Base-by-base conservation (phyloP, 371 early-diverging fungal species). In the Apophysomyces elegans region DNA sequence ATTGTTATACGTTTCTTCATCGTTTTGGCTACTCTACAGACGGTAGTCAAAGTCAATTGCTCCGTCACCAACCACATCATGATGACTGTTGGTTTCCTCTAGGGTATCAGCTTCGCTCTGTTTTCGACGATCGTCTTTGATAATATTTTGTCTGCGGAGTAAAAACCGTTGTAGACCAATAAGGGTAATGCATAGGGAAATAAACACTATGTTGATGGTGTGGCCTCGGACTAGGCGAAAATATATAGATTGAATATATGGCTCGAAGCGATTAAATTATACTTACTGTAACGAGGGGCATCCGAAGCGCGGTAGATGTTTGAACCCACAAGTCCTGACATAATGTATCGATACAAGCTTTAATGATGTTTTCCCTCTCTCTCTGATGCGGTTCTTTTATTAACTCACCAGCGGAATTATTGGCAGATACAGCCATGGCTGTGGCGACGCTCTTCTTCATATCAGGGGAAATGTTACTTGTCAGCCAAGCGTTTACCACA, bases 401-500 rank as follows among this genome's bases (percentile, higher is more conserved):
- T 13, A 13, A 37, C 43, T 60, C 37, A 45, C 80, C 81, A 16
- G 81, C 77, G 1, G 81, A 71, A 59, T 81, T 81, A 46, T 81
- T 81, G 1, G 81, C 81, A 35, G 74, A 75, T 0, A 81, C 81
- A 11, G 79, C 81, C 81, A 81, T 81, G 2, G 81, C 81, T 18
- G 81, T 79, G 5, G 79, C 79, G 3, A 81, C 77, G 45, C 81
- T 75, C 16, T 77, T 75, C 50, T 81, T 81, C 81, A 79, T 81
- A 7, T 79, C 74, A 8, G 79, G 81, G 0, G 76, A 75, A 62
- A 81, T 79, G 21, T 81, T 81, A 35, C 74, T 69, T 7, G 79
- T 81, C 47, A 81, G 56, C 81, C 81, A 81, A 1, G 81, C 81
- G 65, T 81, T 81, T 16, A 81, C 76, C n/a, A 81, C 72, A 14